phyloP scores from a whole-genome alignment of 495 filamentous ascomycete species.

The Cryomyces minteri region DNA sequence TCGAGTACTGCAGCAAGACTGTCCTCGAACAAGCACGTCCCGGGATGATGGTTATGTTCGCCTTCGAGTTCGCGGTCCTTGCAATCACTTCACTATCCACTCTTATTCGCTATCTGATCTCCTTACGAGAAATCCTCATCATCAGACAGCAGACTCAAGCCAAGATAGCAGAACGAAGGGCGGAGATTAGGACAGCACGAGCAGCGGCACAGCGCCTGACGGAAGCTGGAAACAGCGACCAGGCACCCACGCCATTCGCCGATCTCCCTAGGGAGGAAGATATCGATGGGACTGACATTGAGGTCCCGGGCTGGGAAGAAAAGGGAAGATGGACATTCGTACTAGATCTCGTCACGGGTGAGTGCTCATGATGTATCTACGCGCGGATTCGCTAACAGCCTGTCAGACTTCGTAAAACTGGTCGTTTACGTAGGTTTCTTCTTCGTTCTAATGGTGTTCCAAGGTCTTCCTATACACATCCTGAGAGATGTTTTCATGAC shows the following conservation, averaged over 20 bases:
- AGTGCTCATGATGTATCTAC: slow-evolving; percentile 6
- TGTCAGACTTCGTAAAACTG: slow-evolving; percentile 72
- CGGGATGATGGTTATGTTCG: slow-evolving; percentile 99
- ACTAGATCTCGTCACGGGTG: slow-evolving; percentile 69
- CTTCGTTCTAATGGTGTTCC: slow-evolving; percentile 78
- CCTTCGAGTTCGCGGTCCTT: slow-evolving; percentile 88
- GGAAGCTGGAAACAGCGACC: slow-evolving; percentile 26
- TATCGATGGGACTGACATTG: slow-evolving; percentile 81
- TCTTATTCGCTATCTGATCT: slow-evolving; percentile 54
- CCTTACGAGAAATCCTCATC: slow-evolving; percentile 60
- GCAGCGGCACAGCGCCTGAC: slow-evolving; percentile 45
- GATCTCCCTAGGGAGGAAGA: slow-evolving; percentile 49
- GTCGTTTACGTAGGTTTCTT: slow-evolving; percentile 83
- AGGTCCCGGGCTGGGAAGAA: slow-evolving; percentile 90
- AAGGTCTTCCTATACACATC: slow-evolving; percentile 90
- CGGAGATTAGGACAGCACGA: slow-evolving; percentile 35
- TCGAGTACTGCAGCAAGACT: slow-evolving; percentile 60
- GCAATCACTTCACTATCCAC: slow-evolving; percentile 66
- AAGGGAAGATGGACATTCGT: slow-evolving; percentile 89
- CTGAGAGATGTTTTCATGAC: slow-evolving; percentile 90
- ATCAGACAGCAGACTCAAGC: slow-evolving; percentile 48
- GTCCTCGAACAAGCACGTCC: slow-evolving; percentile 74
- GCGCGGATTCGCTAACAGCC: slow-evolving; percentile 4
- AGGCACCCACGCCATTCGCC: slow-evolving; percentile 16
- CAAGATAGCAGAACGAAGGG: slow-evolving; percentile 40